Evolutionary conservation across 768 basidiomycete species (phyloP), one percentile per base, ranked within the genome.

Genomic region (Naematelia encephala): DNA sequence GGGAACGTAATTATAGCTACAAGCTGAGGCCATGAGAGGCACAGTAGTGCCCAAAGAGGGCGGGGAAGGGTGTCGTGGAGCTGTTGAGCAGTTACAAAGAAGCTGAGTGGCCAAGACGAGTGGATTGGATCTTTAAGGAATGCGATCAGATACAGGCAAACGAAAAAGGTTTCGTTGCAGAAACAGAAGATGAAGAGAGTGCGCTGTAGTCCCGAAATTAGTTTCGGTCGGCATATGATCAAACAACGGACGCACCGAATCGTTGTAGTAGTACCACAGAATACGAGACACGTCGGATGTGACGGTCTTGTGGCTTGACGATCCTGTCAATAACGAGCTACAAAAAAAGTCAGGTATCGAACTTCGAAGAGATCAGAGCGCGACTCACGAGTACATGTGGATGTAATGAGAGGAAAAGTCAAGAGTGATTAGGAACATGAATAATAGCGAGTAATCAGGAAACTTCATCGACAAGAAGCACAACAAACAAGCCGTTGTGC

Each of bases 341-440:
- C 21, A 28, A 34, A 1, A n/a, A 45, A 3, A 57, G 55, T 46
- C 21, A 21, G 44, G n/a, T 29, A 16, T 19, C 34, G 16, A 21
- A 14, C 5, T 14, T 10, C 5, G 14, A 50, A 55, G n/a, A 43
- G 26, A 2, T 3, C 34, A 19, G 22, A 50, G 59, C 2, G 29
- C 11, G 30, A 70, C 83, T 53, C 69, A 93, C 94, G 94, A 96
- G 78, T 97, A 96, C 96, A 98, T 99, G 78, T 98, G 96, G 85
- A 98, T 97, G 79, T 98, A 98, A 78, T 98, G 96, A 67, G 91
- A 94, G 68, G 89, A 87, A 76, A 99, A 99, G 77, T 99, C 96
- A 57, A 99, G 84, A 0, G 93, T 85, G 78, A 99, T 99, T 61
- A 99, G 84, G 80, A 90, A 87, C 78, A 96, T 91, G 81, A 99